Conservation (phyloP, 1,284 basidiomycete species). For the Caloboletus firmus region DNA sequence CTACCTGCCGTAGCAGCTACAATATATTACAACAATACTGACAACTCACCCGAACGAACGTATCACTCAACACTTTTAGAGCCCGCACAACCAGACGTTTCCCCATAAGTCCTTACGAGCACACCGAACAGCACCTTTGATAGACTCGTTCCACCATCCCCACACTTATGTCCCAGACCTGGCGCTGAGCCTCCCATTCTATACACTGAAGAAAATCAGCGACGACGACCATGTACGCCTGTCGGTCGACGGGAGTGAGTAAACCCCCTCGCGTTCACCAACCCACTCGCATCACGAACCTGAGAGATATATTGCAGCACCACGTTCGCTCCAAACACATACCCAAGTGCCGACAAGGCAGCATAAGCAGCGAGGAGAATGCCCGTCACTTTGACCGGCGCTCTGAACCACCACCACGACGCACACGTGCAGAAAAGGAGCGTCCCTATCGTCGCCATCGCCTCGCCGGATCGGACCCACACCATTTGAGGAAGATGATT, state of each 20-base stretch:
- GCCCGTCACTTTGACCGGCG: constrained; percentile 1
- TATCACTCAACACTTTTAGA: too few relatives aligned
- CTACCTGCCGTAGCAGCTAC: too few relatives aligned
- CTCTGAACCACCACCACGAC: constrained; percentile 15
- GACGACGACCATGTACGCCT: constrained; percentile 5
- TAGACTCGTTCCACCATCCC: background rate
- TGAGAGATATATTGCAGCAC: background rate
- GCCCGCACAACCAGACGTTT: background rate
- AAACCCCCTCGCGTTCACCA: background rate
- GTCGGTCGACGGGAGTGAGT: background rate
- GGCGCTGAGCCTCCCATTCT: constrained; percentile 15
- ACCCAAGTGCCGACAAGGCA: background rate
- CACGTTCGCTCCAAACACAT: background rate
- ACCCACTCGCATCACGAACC: constrained; percentile 9
- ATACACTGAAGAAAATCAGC: constrained; percentile 15
- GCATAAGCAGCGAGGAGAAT: background rate
- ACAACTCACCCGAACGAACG: too few relatives aligned
- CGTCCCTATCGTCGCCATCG: background rate
- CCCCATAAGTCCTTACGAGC: background rate
- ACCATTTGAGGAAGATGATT: background rate
- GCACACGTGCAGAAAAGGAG: constrained; percentile 1
- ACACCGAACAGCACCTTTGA: background rate
- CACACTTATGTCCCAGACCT: background rate
- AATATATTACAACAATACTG: too few relatives aligned
- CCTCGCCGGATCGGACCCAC: background rate